These are phyloP conservation scores for Pleurotus platypus DNA, from an alignment of 768 basidiomycete genomes.

Conservation along the genomic window DNA sequence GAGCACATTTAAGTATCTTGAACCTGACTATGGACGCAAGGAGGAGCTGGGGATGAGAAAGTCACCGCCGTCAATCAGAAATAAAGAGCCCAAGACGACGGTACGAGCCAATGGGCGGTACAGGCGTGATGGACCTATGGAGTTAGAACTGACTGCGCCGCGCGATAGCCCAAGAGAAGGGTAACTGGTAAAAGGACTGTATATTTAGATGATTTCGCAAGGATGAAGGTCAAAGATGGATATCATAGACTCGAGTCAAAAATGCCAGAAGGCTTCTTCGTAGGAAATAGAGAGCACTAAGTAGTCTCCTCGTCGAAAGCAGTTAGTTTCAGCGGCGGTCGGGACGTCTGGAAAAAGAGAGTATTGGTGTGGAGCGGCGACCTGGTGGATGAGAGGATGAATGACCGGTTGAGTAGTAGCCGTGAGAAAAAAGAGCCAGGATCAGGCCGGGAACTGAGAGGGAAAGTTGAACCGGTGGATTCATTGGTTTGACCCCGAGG, in stretches of 20 bases:
- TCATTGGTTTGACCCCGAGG: slow-evolving; percentile 3
- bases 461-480: background rate
- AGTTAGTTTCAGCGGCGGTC: background rate
- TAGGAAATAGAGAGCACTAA: background rate
- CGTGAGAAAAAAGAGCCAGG: slow-evolving; percentile 2
- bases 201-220: background rate
- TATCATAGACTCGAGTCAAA: background rate
- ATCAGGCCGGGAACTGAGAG: slow-evolving; percentile 5
- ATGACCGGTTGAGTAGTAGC: slow-evolving; percentile 1
- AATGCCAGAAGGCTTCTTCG: background rate
- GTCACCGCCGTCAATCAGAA: background rate
- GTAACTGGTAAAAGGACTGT: background rate
- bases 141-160: slow-evolving; percentile 1
- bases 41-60: too few relatives aligned
- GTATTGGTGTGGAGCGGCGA: background rate
- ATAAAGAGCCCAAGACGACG: background rate
- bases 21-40: too few relatives aligned
- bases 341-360: background rate
- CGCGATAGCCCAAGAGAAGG: slow-evolving; percentile 1
- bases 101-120: slow-evolving; percentile 2
- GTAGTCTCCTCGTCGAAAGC: background rate
- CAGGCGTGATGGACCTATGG: slow-evolving; percentile 4
- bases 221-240: background rate
- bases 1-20: too few relatives aligned
- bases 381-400: background rate